Base-by-base conservation (phyloP, 805 yeast species). In the Henningerozyma blattae region DNA sequence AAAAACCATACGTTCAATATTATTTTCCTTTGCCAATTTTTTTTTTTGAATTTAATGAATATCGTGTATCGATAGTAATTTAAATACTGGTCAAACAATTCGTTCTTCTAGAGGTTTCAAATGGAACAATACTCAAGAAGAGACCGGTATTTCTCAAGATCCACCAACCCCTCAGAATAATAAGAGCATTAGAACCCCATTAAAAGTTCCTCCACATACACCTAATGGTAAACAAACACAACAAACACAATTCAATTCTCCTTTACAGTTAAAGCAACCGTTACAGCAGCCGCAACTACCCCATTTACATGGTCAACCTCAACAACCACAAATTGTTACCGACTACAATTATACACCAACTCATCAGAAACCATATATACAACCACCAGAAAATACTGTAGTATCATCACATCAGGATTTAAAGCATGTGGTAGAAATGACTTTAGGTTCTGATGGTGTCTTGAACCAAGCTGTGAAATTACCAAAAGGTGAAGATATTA, bases 371-470 rank as follows among this genome's bases (percentile, higher is more conserved):
- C 61, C 58, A 10, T 56, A 46, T 25, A 30, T 54, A 18, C 51
- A 50, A 31, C 48, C 53, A 8, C 37, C 43, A 22, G 43, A 43
- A 10, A 56, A 61, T 16, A 61, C 63, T n/a, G 52, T 66, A 7
- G 64, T 66, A 16, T 54, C 69, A 3, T 57, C 72, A 15, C 94
- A 82, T 50, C 74, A 67, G 47, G 91, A 82, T 49, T 72, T 91
- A 37, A 72, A 94, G 39, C 76, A 68, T 49, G 85, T 86, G 48
- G 98, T 95, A 1, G 97, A 89, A 54, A 86, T 93, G 29, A 89
- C 98, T 0, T 65, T 91, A 33, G 98, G 98, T 0, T 80, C 95
- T 0, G 94, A 89, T 24, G 77, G 89, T 22, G 87, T 87, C 2
- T 65, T 91, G 42, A 81, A 82, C 18, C 94, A 85, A 56, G 97